Evolutionary conservation across 106 monocot species (phyloP).

Genomic region (Ottelia alismoides): DNA sequence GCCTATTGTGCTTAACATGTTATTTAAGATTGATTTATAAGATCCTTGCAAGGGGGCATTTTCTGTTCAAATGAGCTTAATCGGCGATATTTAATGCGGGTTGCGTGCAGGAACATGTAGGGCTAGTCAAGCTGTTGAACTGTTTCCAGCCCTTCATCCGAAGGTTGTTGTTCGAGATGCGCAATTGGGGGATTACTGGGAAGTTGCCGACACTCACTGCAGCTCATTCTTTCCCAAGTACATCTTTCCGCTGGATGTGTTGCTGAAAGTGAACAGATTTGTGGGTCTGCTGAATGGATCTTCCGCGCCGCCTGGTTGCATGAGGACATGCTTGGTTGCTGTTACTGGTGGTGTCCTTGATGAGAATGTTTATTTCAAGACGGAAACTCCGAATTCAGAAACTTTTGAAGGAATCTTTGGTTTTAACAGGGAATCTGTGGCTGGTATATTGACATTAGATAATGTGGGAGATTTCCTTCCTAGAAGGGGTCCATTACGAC

Average conservation of each 20-base stretch:
- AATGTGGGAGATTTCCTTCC: conserved; percentile 88
- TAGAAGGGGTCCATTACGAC: conserved; percentile 59
- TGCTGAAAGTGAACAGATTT: conserved; percentile 60
- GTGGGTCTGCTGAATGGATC: conserved; percentile 57
- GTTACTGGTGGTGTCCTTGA: conserved; percentile 18
- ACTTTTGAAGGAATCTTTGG: conserved; percentile 33
- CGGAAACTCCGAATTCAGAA: conserved; percentile 27
- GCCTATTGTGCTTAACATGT: too few species aligned
- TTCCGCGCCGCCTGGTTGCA: conserved; percentile 64
- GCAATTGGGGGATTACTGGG: conserved; percentile 76
- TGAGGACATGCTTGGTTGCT: conserved; percentile 69
- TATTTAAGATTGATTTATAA: too few species aligned
- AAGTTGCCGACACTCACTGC: conserved; percentile 98
- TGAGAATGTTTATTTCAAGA: conserved; percentile 27
- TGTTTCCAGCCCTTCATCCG: conserved; percentile 46
- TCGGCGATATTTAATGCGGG: too few species aligned
- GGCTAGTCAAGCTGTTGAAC: conserved; percentile 47
- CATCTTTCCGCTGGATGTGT: conserved; percentile 63
- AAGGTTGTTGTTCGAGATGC: conserved; percentile 73
- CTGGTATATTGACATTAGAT: conserved; percentile 88
- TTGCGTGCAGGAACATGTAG: conserved; percentile 28
- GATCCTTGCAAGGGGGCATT: too few species aligned
- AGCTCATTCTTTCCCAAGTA: conserved; percentile 84
- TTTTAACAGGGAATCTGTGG: conserved; percentile 33
- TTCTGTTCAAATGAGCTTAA: too few species aligned